Conservation (phyloP, 768 basidiomycete genomes). For the Ephemerocybe angulata region DNA sequence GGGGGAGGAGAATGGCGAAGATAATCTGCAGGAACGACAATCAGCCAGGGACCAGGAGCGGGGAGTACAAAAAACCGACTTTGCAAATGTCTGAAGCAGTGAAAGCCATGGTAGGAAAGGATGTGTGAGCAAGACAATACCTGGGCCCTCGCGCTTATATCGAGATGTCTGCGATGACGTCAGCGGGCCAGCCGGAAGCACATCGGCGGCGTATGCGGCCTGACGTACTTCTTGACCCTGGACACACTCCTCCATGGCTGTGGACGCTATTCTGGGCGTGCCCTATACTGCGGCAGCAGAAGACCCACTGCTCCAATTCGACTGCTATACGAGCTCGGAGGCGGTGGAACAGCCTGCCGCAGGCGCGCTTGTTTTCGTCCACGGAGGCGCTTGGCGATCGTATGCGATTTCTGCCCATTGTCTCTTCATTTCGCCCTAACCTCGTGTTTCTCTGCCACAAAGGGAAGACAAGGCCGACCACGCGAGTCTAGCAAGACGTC, state of each 20-base stretch:
- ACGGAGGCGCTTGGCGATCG: constrained; percentile 84
- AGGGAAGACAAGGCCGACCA: constrained; percentile 76
- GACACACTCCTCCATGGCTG: constrained; percentile 24
- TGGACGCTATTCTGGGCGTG: constrained; percentile 25
- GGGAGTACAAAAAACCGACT: constrained; percentile 33
- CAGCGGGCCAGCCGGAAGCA: constrained; percentile 3
- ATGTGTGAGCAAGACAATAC: background rate
- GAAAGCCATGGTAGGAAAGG: constrained; percentile 51
- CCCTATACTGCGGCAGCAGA: constrained; percentile 32
- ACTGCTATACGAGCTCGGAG: constrained; percentile 37
- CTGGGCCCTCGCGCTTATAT: constrained; percentile 4
- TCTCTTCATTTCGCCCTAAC: constrained; percentile 5
- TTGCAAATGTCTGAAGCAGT: constrained; percentile 77
- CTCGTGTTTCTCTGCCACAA: background rate
- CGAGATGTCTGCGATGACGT: constrained; percentile 1
- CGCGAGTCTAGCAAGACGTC: constrained; percentile 45
- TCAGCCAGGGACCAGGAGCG: constrained; percentile 9
- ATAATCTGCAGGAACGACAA: constrained; percentile 35
- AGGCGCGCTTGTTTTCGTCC: constrained; percentile 62
- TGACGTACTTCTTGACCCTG: background rate
- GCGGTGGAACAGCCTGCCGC: constrained; percentile 19
- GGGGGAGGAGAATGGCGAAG: constrained; percentile 71
- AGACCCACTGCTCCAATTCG: constrained; percentile 46
- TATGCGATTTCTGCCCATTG: constrained; percentile 32
- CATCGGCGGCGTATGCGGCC: background rate